Evolutionary conservation across 176 grass and related monocot species (phyloP).

Genomic region (Saccharum spontaneum): DNA sequence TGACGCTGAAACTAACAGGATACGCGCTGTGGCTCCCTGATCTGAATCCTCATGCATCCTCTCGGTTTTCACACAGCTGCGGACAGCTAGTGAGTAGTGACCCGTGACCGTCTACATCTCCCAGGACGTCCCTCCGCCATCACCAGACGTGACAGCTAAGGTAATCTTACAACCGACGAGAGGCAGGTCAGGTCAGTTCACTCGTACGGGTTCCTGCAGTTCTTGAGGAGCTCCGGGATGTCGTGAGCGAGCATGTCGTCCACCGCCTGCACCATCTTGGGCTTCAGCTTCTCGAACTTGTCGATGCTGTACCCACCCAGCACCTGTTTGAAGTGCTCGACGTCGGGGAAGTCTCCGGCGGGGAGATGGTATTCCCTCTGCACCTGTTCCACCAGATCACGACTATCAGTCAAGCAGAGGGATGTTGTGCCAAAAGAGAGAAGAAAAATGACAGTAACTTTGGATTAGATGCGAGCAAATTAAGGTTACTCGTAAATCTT

Average conservation of each 20-base stretch:
- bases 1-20: not conserved
- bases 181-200: constrained; percentile 36
- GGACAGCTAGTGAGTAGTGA: not conserved
- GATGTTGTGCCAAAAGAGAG: not conserved
- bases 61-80: not conserved
- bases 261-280: constrained; percentile 85
- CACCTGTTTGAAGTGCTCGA: constrained; percentile 86
- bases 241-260: constrained; percentile 91
- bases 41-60: not conserved
- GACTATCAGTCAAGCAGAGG: not conserved
- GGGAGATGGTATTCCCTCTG: constrained; percentile 85
- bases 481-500: not conserved
- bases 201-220: constrained; percentile 85
- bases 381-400: constrained; percentile 51
- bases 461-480: not conserved
- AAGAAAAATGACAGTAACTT: not conserved
- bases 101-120: not conserved
- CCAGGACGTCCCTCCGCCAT: not conserved
- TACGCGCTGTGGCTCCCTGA: not conserved
- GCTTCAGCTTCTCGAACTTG: constrained; percentile 94
- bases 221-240: constrained; percentile 81
- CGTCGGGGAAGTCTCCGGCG: constrained; percentile 79
- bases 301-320: constrained; percentile 80
- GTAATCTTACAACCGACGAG: constrained; percentile 25
- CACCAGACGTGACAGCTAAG: not conserved